Conservation (phyloP, 2,329 filamentous ascomycete genomes). For the Xylaria sp. region DNA sequence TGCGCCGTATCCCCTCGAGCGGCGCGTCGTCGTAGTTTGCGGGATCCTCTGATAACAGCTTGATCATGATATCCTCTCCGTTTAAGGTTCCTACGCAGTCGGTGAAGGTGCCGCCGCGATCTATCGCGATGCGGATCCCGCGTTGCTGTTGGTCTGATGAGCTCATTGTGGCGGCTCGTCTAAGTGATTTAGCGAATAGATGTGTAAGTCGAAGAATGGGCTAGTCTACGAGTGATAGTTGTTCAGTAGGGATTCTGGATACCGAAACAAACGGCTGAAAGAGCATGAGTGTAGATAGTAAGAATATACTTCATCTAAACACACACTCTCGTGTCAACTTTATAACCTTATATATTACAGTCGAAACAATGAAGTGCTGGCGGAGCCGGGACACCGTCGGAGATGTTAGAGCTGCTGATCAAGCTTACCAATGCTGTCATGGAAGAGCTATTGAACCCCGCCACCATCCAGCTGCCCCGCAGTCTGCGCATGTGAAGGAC, state of each 20-base stretch:
- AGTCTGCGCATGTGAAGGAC: neutral
- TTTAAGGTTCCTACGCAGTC: constrained; percentile 87
- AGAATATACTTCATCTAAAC: neutral
- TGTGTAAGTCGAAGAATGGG: neutral
- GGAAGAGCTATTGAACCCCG: constrained; percentile 20
- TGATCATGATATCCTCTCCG: constrained; percentile 84
- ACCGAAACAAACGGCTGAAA: neutral
- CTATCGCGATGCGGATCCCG: constrained; percentile 80
- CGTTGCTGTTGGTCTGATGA: constrained; percentile 54
- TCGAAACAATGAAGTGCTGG: neutral
- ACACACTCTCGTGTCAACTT: neutral
- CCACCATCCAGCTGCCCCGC: constrained; percentile 32
- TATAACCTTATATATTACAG: constrained; percentile 4
- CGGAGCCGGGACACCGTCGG: constrained; percentile 29
- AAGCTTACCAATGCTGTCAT: constrained; percentile 35
- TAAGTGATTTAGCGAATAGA: neutral
- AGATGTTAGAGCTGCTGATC: constrained; percentile 20
- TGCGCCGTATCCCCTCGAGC: constrained; percentile 87
- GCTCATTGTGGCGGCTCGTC: constrained; percentile 49
- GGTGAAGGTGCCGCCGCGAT: constrained; percentile 89
- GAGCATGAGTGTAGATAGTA: neutral
- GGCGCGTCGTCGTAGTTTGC: constrained; percentile 92
- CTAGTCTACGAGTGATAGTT: neutral
- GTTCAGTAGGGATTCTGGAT: neutral
- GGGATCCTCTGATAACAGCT: constrained; percentile 90